A percentile compares a stretch with the other conserved stretches of the same genome.
These are phyloP conservation scores for Mycena pura DNA, from an alignment of 768 basidiomycete species.

Conservation along the genomic window DNA sequence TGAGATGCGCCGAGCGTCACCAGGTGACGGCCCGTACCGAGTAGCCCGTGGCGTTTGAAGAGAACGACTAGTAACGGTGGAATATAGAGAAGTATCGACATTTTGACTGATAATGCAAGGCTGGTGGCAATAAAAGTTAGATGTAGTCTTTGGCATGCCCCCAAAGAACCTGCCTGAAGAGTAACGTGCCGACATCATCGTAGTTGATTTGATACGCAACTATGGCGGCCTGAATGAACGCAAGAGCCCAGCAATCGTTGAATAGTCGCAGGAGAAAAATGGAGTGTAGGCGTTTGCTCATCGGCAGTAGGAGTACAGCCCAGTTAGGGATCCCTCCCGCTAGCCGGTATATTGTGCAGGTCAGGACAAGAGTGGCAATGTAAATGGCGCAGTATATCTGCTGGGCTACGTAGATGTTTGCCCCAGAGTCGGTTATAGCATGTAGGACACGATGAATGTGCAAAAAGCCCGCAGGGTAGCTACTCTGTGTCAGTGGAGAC, in stretches of 20 bases:
- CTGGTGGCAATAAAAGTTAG: slow-evolving; percentile 42
- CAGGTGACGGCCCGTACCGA: slow-evolving; percentile 57
- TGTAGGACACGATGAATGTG: slow-evolving; percentile 80
- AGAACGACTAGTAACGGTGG: slow-evolving; percentile 87
- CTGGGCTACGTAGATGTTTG: slow-evolving; percentile 69
- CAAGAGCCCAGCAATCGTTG: slow-evolving; percentile 90
- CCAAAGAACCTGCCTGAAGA: slow-evolving; percentile 71
- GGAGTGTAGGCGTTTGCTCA: slow-evolving; percentile 95
- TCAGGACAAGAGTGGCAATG: slow-evolving; percentile 64
- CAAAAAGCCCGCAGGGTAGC: slow-evolving; percentile 95
- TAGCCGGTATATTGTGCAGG: slow-evolving; percentile 71
- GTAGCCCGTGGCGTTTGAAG: slow-evolving; percentile 73
- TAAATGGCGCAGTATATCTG: slow-evolving; percentile 82
- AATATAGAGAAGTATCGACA: slow-evolving; percentile 90
- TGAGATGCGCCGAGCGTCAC: slow-evolving; percentile 58
- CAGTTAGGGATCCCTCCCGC: slow-evolving; percentile 73
- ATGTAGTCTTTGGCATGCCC: slow-evolving; percentile 9
- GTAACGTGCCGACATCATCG: slow-evolving; percentile 66
- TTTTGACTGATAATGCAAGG: slow-evolving; percentile 89
- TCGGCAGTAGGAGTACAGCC: slow-evolving; percentile 70
- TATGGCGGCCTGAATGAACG: slow-evolving; percentile 71
- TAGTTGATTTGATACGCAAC: slow-evolving; percentile 64
- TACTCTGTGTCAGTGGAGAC: slow-evolving; percentile 37
- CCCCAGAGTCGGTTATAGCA: slow-evolving; percentile 64
- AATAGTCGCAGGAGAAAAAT: slow-evolving; percentile 92